A percentile compares a stretch with the other conserved stretches of the same genome.
phyloP scores from a whole-genome alignment of 768 basidiomycete genomes.

The Amylocystis lapponica region DNA sequence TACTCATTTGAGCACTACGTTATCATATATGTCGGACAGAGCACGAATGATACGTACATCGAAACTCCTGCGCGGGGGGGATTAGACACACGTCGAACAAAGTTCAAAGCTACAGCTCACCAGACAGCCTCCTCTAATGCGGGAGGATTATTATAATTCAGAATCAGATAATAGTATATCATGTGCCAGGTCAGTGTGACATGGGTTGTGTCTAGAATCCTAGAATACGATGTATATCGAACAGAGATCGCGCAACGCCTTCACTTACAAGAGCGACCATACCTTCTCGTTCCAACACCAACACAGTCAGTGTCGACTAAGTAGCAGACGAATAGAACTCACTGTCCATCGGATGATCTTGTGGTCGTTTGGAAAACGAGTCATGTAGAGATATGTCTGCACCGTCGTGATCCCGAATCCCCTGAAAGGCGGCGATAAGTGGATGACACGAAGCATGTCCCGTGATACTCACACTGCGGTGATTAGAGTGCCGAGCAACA shows the following conservation, averaged over 20 bases:
- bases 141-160: constrained; percentile 7
- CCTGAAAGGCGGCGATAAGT: not conserved
- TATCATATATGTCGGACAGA: not conserved
- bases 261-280: constrained; percentile 4
- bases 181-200: constrained; percentile 9
- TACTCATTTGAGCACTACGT: not conserved
- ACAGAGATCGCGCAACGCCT: not conserved
- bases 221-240: not conserved
- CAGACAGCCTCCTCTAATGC: constrained; percentile 8
- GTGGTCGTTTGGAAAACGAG: constrained; percentile 7
- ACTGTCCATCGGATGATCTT: constrained; percentile 6
- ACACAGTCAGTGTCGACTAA: not conserved
- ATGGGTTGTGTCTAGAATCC: constrained; percentile 8
- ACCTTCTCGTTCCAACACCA: not conserved
- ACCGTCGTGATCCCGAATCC: constrained; percentile 9
- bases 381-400: constrained; percentile 8
- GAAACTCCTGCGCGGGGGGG: constrained; percentile 4
- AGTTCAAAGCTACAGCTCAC: not conserved
- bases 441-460: not conserved
- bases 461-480: constrained; percentile 5
- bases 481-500: constrained; percentile 12
- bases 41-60: constrained; percentile 4
- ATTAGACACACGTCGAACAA: not conserved
- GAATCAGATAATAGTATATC: constrained; percentile 12
- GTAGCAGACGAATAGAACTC: not conserved